Evolutionary conservation across 2,329 filamentous ascomycete genomes (phyloP), one percentile per base, ranked within the genome.

Genomic region (Hypoxylon sp.): DNA sequence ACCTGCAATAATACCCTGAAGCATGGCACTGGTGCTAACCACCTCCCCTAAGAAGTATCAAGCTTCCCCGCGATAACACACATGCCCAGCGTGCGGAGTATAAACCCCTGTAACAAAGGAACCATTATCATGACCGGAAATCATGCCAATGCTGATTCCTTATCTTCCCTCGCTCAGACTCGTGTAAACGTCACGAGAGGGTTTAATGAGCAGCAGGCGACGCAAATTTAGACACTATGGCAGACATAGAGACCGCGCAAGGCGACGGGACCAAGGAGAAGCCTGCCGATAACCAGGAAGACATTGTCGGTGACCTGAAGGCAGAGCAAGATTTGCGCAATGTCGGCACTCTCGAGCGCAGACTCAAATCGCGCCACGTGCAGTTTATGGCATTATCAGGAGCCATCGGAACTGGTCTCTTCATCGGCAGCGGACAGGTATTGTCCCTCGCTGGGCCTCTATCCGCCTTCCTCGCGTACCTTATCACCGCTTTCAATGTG

Each of bases 401-500:
- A 11, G 70, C 71, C 32, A 73, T 77, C 27, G 74, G 75, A 11
- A 76, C 74, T 1, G 74, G 75, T 1, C 67, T 77, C 7, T 77
- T 77, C 52, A 65, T 77, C 25, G 73, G 73, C 19, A 75, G 69
- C 42, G 74, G 75, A 3, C 73, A 74, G 50, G 70, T 73, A 4
- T 61, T 77, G 3, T 75, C 71, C 8, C 66, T 76, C 1, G 72
- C 73, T 0, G 75, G 74, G 0, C 74, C 74, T 9, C 57, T 75
- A 2, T 73, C 72, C 4, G 70, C 72, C 1, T 70, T 75, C 40
- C 63, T 76, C 4, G 73, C 70, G 5, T 76, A 76, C 50, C 55
- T 71, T 16, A 65, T 75, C 47, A 77, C 74, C 2, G 76, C 76
- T 1, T 71, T 76, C 55, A 75, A 77, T 36, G 67, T 79, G n/a